Conservation (phyloP, 257 asterid species). For the Agastache rugosa region DNA sequence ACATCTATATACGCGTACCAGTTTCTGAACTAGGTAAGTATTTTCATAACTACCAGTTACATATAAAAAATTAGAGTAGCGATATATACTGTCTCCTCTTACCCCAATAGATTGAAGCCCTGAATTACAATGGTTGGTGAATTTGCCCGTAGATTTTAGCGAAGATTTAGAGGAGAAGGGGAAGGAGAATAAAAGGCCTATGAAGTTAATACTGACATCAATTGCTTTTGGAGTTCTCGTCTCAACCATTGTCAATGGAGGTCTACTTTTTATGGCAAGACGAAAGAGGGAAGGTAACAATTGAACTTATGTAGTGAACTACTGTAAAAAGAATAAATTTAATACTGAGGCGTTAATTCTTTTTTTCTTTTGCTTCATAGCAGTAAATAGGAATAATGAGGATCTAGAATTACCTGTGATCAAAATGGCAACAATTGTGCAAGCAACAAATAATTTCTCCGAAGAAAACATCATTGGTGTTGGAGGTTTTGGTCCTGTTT, state of each 20-base stretch:
- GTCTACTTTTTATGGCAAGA: slow-evolving; percentile 4
- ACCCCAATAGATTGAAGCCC: background rate
- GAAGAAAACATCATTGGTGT: slow-evolving; percentile 36
- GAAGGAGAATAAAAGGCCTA: slow-evolving; percentile 1
- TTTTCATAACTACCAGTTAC: background rate
- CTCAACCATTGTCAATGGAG: slow-evolving; percentile 18
- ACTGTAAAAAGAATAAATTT: background rate
- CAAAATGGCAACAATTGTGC: slow-evolving; percentile 35
- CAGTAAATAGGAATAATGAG: slow-evolving; percentile 19
- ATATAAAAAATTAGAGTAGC: no score
- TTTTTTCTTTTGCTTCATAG: background rate
- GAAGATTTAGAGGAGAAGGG: background rate
- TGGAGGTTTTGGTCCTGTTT: slow-evolving; percentile 54
- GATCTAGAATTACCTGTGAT: slow-evolving; percentile 44
- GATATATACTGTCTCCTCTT: no score
- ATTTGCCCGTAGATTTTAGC: slow-evolving; percentile 2
- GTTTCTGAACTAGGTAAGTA: slow-evolving; percentile 28
- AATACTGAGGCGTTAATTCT: background rate
- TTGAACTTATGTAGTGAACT: background rate
- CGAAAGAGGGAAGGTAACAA: slow-evolving; percentile 33
- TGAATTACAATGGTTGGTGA: background rate
- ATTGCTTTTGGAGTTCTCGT: slow-evolving; percentile 22
- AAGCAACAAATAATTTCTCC: slow-evolving; percentile 50
- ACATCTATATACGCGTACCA: slow-evolving; percentile 29
- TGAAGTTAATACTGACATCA: slow-evolving; percentile 25